Percentiles rank a stretch among this genome's conserved stretches.
phyloP scores from a whole-genome alignment of 2,329 filamentous ascomycete genomes.

The Beauveria asiatica region DNA sequence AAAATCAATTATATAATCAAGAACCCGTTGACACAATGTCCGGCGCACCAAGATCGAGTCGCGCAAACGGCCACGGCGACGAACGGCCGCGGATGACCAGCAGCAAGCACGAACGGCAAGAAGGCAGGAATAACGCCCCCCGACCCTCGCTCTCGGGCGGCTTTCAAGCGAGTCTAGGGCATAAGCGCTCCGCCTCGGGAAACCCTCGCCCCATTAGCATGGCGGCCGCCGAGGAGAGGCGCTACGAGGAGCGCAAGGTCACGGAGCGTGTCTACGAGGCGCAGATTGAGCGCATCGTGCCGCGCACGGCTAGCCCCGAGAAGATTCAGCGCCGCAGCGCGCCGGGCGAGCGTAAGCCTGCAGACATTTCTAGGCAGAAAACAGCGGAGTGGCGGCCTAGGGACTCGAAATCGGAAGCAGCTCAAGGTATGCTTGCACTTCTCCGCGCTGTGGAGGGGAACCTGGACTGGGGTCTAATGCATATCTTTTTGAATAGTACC shows the following conservation, averaged over 20 bases:
- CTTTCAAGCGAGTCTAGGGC: conserved; percentile 33
- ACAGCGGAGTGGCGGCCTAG: conserved; percentile 35
- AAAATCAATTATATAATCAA: not conserved
- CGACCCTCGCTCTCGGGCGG: conserved; percentile 26
- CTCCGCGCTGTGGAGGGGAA: not conserved
- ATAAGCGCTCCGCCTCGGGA: conserved; percentile 51
- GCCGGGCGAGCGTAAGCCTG: conserved; percentile 27
- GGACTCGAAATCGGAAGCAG: conserved; percentile 38
- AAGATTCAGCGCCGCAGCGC: conserved; percentile 38
- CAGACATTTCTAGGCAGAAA: conserved; percentile 32
- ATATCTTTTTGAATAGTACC: conserved; percentile 25
- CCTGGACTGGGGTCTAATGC: conserved; percentile 19
- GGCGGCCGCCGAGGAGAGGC: conserved; percentile 31
- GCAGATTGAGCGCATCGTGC: conserved; percentile 53
- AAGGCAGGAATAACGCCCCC: conserved; percentile 16
- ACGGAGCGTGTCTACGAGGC: conserved; percentile 50
- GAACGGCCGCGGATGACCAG: conserved; percentile 28
- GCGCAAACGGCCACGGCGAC: conserved; percentile 32
- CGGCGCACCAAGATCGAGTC: conserved; percentile 32
- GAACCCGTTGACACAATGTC: conserved; percentile 24
- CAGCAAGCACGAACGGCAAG: conserved; percentile 25
- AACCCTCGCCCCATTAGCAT: conserved; percentile 44
- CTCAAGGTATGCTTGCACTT: conserved; percentile 35
- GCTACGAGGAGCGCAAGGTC: conserved; percentile 43
- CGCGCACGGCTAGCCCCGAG: conserved; percentile 51